Conservation (phyloP, 306 rosid genomes). For the Pyrus bretschneideri region DNA sequence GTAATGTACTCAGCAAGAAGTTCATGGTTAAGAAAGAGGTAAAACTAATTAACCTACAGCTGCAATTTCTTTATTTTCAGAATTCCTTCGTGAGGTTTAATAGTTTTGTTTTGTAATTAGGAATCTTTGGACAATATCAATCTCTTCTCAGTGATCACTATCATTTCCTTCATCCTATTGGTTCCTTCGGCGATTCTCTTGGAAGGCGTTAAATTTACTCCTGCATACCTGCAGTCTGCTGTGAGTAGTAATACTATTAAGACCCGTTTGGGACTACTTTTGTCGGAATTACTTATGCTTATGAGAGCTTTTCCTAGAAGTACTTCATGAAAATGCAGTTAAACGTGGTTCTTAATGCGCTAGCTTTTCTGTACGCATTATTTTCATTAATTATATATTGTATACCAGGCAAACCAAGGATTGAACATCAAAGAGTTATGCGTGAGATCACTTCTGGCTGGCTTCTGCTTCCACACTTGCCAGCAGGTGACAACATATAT, state of each 20-base stretch:
- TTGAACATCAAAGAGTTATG: conserved; percentile 52
- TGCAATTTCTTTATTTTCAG: background rate
- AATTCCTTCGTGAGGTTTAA: background rate
- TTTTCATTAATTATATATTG: background rate
- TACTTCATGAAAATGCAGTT: too few relatives aligned
- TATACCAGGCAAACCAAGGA: conserved; percentile 49
- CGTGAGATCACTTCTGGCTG: conserved; percentile 52
- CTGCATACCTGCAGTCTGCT: conserved; percentile 55
- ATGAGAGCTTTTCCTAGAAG: too few relatives aligned
- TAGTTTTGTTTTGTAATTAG: conserved; percentile 25
- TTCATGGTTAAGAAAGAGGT: conserved; percentile 64
- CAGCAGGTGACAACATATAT: conserved; percentile 45
- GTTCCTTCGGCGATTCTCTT: conserved; percentile 44
- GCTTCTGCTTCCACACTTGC: conserved; percentile 63
- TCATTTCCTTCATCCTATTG: conserved; percentile 60
- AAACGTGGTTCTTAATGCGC: too few relatives aligned
- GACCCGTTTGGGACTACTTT: background rate
- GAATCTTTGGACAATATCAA: conserved; percentile 68
- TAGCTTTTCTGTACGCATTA: background rate
- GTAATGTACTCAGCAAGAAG: conserved; percentile 74
- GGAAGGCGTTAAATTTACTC: conserved; percentile 65
- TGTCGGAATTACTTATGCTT: too few relatives aligned
- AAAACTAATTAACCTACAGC: background rate
- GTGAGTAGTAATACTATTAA: conserved; percentile 24
- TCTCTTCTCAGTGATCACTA: conserved; percentile 59